Base-by-base conservation (phyloP, 78 protist genomes). In the Goniomonas avonlea region DNA sequence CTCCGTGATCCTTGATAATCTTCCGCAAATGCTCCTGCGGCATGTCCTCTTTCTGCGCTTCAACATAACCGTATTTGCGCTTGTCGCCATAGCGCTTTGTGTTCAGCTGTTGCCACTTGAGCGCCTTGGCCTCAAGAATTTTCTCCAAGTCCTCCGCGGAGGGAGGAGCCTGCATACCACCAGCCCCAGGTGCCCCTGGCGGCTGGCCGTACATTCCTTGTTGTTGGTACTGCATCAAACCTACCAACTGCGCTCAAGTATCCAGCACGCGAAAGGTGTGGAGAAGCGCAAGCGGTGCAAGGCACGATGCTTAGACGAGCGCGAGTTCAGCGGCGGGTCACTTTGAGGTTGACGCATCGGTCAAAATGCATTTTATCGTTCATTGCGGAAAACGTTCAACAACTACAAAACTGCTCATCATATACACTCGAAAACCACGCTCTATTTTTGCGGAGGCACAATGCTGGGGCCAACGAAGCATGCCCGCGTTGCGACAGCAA, bases 1-100 rank as follows among this genome's bases (percentile, higher is more conserved):
- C 99, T 7, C 99, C 99, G 86, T 95, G 98, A 76, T 94, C 98
- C 69, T 89, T 90, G 68, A 98, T 83, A 38, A 96, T 92, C 91
- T 90, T 94, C 47, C 99, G 90, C 7, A 98, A 37, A 55, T 93
- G 95, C 80, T 96, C 98, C 1, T 99, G 94, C 3, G 99, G 99
- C 32, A 59, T 27, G 3, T 29, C 85, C 47, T 77, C 91, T 45
- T 95, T 95, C 47, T 84, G 91, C 29, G 89, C 39, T 23, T 92
- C 95, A 27, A 70, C 84, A 73, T 61, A 86, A 5, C 99, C 98
- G 58, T 89, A 88, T 77, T 93, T 95, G 47, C 94, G 79, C 85
- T 91, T 90, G 48, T 84, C 92, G 7, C 83, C 84, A 82, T 94
- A 96, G 34, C 94, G 87, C 66, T 92, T 87, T 29, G 56, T 41